These are phyloP conservation scores for Fraxinus anomala DNA, from an alignment of 257 asterid species.

Conservation along the genomic window DNA sequence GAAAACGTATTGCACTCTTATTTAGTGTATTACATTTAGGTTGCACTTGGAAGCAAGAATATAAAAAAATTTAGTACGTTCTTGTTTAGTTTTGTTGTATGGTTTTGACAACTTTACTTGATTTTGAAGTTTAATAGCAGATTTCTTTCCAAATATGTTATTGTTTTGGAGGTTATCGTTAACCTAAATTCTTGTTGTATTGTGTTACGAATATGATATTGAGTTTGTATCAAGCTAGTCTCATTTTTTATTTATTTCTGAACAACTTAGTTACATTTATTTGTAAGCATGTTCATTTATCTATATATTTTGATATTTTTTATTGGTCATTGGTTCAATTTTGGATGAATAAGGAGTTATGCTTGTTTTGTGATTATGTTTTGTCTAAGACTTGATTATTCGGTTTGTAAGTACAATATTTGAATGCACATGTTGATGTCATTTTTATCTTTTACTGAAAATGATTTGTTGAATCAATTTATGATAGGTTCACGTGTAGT, in stretches of 20 bases:
- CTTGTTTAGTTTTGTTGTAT: background rate
- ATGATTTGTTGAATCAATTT: too few relatives aligned
- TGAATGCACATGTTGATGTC: too few relatives aligned
- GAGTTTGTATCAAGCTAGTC: too few relatives aligned
- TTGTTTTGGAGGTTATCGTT: slow-evolving; percentile 4
- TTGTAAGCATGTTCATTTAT: background rate
- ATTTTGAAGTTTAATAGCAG: slow-evolving; percentile 9
- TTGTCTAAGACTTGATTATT: too few relatives aligned
- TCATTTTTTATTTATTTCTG: background rate
- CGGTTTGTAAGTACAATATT: too few relatives aligned
- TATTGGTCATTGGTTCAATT: too few relatives aligned
- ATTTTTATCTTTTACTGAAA: too few relatives aligned
- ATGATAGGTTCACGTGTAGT: too few relatives aligned
- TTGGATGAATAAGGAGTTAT: too few relatives aligned
- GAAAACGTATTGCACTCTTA: background rate
- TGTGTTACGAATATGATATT: background rate
- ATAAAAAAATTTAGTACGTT: background rate
- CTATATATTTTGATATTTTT: too few relatives aligned
- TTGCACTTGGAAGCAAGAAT: slow-evolving; percentile 1
- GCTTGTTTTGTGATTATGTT: too few relatives aligned
- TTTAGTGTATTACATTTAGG: background rate
- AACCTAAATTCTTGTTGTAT: background rate
- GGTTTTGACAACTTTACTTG: background rate
- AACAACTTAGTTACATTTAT: background rate
- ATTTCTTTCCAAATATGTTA: background rate